Evolutionary conservation across 805 yeast genomes (phyloP).

Genomic region (Lachancea quebecensis): DNA sequence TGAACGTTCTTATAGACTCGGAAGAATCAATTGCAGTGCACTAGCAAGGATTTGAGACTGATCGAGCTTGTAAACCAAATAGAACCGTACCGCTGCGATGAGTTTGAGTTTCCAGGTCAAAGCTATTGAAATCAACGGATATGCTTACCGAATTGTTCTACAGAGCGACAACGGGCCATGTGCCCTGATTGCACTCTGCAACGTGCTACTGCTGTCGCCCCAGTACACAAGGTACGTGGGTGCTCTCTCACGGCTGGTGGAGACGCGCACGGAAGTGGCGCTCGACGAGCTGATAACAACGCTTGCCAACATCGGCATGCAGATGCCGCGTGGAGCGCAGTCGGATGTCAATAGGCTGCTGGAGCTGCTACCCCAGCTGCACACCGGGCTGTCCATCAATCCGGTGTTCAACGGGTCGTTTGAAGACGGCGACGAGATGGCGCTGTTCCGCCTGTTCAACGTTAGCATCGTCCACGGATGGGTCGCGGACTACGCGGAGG

Average conservation of each 20-base stretch:
- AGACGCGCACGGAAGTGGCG: constrained; percentile 27
- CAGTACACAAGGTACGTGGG: constrained; percentile 20
- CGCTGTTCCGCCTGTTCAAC: constrained; percentile 52
- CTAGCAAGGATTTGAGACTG: too few relatives aligned
- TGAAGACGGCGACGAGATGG: constrained; percentile 43
- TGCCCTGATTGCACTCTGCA: constrained; percentile 71
- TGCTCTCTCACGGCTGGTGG: constrained; percentile 29
- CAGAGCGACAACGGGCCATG: constrained; percentile 88
- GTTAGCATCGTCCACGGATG: constrained; percentile 77
- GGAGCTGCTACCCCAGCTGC: constrained; percentile 52
- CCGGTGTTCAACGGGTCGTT: constrained; percentile 64
- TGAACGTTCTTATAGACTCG: too few relatives aligned
- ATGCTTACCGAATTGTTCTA: constrained; percentile 45
- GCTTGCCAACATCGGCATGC: constrained; percentile 42
- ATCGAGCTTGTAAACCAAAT: background rate
- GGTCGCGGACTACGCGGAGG: constrained; percentile 45
- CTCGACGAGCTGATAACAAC: constrained; percentile 40
- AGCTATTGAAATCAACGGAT: constrained; percentile 31
- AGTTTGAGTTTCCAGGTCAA: constrained; percentile 18
- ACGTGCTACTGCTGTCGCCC: constrained; percentile 54
- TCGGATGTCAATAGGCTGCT: constrained; percentile 39
- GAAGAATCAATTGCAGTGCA: too few relatives aligned
- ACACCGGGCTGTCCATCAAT: constrained; percentile 65
- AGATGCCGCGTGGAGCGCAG: constrained; percentile 26
- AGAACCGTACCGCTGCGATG: background rate